phyloP scores from a whole-genome alignment of 2,329 filamentous ascomycete genomes.

The Alternaria metachromatica region DNA sequence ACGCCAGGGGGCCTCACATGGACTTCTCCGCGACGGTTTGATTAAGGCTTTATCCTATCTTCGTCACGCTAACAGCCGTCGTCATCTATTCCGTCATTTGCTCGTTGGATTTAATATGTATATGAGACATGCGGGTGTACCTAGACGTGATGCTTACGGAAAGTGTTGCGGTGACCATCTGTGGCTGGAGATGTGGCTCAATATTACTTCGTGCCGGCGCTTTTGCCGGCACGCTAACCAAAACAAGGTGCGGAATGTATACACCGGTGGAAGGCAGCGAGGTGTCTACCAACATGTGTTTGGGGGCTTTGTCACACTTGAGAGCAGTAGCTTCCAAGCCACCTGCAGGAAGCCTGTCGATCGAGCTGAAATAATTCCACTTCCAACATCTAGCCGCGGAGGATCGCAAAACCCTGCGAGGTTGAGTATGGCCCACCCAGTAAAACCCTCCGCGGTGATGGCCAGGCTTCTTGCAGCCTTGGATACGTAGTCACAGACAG shows the following conservation, averaged over 20 bases:
- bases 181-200: background rate
- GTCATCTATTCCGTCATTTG: background rate
- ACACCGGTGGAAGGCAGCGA: background rate
- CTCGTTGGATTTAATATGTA: background rate
- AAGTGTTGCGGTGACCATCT: background rate
- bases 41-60: background rate
- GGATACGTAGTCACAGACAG: background rate
- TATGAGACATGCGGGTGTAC: background rate
- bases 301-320: background rate
- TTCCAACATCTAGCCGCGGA: background rate
- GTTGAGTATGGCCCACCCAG: background rate
- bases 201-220: too few relatives aligned
- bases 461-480: background rate
- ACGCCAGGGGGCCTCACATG: background rate
- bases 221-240: background rate
- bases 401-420: background rate
- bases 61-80: background rate
- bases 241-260: background rate
- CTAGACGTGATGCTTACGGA: background rate
- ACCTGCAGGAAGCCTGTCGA: background rate
- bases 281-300: background rate
- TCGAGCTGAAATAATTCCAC: background rate
- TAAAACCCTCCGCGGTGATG: background rate
- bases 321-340: background rate
- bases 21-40: background rate